Conservation (phyloP, 1,139 yeast genomes). For the Ashbya aceris region DNA sequence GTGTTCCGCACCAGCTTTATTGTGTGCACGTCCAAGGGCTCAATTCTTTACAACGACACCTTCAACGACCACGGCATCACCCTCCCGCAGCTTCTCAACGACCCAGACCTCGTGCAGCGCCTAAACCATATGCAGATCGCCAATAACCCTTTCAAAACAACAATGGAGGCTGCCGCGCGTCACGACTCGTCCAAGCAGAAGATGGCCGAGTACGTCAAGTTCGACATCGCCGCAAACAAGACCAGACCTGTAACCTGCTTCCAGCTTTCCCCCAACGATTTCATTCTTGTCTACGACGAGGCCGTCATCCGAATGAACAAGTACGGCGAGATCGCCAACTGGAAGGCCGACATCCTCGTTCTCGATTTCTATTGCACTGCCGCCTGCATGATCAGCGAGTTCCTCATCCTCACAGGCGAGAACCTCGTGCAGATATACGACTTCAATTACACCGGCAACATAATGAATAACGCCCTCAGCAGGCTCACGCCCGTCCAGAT, state of each 20-base stretch:
- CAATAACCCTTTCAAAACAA: slow-evolving; percentile 25
- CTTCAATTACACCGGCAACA: slow-evolving; percentile 43
- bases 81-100: slow-evolving; percentile 38
- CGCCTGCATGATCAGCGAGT: slow-evolving; percentile 49
- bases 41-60: slow-evolving; percentile 47
- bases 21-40: slow-evolving; percentile 59
- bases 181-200: slow-evolving; percentile 31
- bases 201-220: slow-evolving; percentile 26
- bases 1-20: slow-evolving; percentile 56
- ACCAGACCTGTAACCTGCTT: slow-evolving; percentile 55
- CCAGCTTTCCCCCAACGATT: slow-evolving; percentile 42
- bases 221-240: slow-evolving; percentile 23
- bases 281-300: slow-evolving; percentile 61
- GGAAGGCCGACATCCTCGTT: slow-evolving; percentile 41
- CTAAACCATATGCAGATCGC: slow-evolving; percentile 25
- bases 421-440: slow-evolving; percentile 66
- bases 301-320: slow-evolving; percentile 65
- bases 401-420: slow-evolving; percentile 53
- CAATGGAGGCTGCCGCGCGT: slow-evolving; percentile 27
- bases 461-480: slow-evolving; percentile 32
- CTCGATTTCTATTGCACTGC: slow-evolving; percentile 55
- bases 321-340: slow-evolving; percentile 52
- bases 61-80: slow-evolving; percentile 49
- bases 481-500: slow-evolving; percentile 52
- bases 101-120: slow-evolving; percentile 16